Base-by-base conservation (phyloP, 2,329 filamentous ascomycete species). In the Bipolaris oryzae region DNA sequence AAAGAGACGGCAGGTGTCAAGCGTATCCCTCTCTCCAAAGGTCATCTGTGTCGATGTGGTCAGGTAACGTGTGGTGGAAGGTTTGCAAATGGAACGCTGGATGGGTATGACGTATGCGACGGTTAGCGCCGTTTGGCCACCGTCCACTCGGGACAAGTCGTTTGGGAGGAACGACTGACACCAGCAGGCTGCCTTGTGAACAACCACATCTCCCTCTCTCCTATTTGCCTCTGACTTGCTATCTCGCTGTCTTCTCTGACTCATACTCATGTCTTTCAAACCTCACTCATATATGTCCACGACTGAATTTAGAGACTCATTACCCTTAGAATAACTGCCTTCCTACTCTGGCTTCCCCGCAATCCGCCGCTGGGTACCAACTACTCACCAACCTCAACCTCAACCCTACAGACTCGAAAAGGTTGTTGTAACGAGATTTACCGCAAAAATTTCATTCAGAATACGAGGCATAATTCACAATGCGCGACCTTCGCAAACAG, bases 401-500 rank as follows among this genome's bases (percentile, higher is more conserved):
- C 42, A 7, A n/a, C 20, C 18, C 42, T 11, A n/a, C 39, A 44
- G n/a, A 16, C 9, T 9, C 3, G 13, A 15, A 58, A 58, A 53
- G 45, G 35, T 42, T 13, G 15, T 15, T 42, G 41, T 39, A 53
- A 45, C 28, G 41, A 43, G 42, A 18, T 15, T 18, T 23, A 25
- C n/a, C 6, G 16, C 18, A 31, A 35, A 42, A 10, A n/a, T 7
- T 11, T 10, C 18, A 44, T 33, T 20, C 20, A 38, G 21, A n/a
- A 13, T 7, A 7, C 13, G 11, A 25, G 13, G n/a, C 16, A 49
- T 16, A 45, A 7, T 50, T 44, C 60, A 68, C 50, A 43, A 89
- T 89, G 86, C 85, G 83, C 70, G 86, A 89, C 53, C 76, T 82
- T 45, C 76, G 87, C 66, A 87, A 89, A 71, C 88, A 89, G 75